Evolutionary conservation across 495 filamentous ascomycete genomes (phyloP).

Genomic region (Penicillium roqueforti): DNA sequence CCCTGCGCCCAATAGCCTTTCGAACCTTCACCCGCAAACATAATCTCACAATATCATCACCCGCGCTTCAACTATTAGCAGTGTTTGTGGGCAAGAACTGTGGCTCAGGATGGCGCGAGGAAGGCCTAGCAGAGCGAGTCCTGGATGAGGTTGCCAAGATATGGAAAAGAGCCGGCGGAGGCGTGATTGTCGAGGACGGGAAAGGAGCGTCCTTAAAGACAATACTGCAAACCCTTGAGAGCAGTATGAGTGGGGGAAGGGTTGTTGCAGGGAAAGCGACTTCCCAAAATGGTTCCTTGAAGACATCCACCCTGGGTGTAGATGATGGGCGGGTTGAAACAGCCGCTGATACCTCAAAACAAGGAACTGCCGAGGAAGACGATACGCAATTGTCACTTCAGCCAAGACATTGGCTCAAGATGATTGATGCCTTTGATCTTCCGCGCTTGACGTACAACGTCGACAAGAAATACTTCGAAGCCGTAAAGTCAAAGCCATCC

Average conservation of each 20-base stretch:
- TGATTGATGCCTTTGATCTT: slow-evolving; percentile 77
- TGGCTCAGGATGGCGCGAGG: slow-evolving; percentile 93
- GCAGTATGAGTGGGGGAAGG: slow-evolving; percentile 76
- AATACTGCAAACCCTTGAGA: slow-evolving; percentile 77
- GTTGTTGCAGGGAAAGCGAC: slow-evolving; percentile 39
- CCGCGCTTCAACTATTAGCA: slow-evolving; percentile 78
- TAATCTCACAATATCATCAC: slow-evolving; percentile 86
- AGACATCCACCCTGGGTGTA: slow-evolving; percentile 10
- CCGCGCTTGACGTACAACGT: slow-evolving; percentile 82
- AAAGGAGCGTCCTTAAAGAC: slow-evolving; percentile 68
- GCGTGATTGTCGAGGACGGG: slow-evolving; percentile 82
- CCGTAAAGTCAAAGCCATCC: slow-evolving; percentile 60
- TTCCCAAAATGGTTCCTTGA: slow-evolving; percentile 18
- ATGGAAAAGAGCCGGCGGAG: slow-evolving; percentile 81
- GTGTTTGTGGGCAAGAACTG: slow-evolving; percentile 89
- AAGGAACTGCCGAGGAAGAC: slow-evolving; percentile 56
- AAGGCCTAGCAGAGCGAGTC: slow-evolving; percentile 85
- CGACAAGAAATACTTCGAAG: slow-evolving; percentile 87
- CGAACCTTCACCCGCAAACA: slow-evolving; percentile 97
- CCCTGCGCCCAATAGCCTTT: slow-evolving; percentile 86
- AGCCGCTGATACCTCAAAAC: slow-evolving; percentile 11
- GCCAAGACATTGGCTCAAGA: slow-evolving; percentile 71
- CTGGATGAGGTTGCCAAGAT: slow-evolving; percentile 83
- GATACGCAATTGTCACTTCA: slow-evolving; percentile 54
- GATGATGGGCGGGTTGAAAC: slow-evolving; percentile 15